Evolutionary conservation across 352 stramenopile genomes (phyloP).

Genomic region (Phytopythium litorale): DNA sequence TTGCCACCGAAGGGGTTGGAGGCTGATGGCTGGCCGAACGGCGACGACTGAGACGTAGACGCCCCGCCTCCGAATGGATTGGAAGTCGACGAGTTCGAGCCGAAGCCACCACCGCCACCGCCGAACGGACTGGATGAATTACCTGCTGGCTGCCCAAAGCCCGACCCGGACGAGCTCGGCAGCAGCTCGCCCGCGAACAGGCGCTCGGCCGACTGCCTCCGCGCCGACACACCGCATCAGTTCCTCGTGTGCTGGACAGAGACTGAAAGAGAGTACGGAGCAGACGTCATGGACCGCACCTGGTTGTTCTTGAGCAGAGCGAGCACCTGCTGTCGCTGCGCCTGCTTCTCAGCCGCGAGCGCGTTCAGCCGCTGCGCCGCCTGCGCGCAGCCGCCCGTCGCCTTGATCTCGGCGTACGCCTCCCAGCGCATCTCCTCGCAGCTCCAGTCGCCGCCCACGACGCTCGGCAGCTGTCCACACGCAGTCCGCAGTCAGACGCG

Average conservation of each 20-base stretch:
- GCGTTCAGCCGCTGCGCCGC: conserved; percentile 36
- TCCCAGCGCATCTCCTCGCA: conserved; percentile 60
- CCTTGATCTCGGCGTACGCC: conserved; percentile 55
- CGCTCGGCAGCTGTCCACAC: conserved; percentile 38
- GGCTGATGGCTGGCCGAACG: neutral
- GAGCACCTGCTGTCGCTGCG: conserved; percentile 41
- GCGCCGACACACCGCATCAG: neutral
- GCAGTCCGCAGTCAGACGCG: no score
- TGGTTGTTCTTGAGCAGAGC: conserved; percentile 41
- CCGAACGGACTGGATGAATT: conserved; percentile 14
- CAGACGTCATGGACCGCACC: conserved; percentile 1
- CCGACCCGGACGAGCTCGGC: conserved; percentile 6
- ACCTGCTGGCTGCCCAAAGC: conserved; percentile 5
- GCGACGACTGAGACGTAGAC: neutral
- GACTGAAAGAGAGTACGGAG: no score
- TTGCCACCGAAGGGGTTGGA: conserved; percentile 17
- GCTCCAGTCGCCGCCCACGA: conserved; percentile 58
- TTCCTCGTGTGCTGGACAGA: neutral
- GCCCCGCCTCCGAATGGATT: conserved; percentile 16
- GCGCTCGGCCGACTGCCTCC: conserved; percentile 30
- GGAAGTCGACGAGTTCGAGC: neutral
- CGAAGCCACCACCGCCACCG: conserved; percentile 7
- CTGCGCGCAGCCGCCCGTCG: conserved; percentile 31
- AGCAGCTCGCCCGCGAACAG: conserved; percentile 53
- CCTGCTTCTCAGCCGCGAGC: conserved; percentile 42